Evolutionary conservation across 2,329 filamentous ascomycete genomes (phyloP).

Genomic region (Dissoconium aciculare): DNA sequence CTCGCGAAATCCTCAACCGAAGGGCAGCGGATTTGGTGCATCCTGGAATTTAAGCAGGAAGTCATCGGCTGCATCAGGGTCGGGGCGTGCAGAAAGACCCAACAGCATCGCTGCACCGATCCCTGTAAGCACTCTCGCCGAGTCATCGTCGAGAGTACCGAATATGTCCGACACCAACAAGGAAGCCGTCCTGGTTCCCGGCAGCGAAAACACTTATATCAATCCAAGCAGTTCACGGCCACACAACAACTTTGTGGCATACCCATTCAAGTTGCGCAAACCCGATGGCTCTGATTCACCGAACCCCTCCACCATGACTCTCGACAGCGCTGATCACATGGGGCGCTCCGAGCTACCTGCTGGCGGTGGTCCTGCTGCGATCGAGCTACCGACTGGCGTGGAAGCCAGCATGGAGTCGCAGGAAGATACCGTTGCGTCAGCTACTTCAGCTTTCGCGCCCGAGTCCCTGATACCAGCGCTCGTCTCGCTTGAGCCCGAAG

Average conservation of each 20-base stretch:
- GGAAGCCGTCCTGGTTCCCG: conserved; percentile 14
- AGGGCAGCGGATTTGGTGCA: not conserved
- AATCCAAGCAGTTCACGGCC: conserved; percentile 46
- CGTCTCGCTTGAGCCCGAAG: not conserved
- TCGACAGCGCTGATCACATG: conserved; percentile 10
- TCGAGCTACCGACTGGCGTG: conserved; percentile 4
- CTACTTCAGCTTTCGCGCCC: not conserved
- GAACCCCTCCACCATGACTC: conserved; percentile 16
- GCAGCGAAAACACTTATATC: conserved; percentile 31
- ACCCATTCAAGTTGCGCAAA: conserved; percentile 55
- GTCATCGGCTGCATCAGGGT: not conserved
- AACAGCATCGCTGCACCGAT: conserved; percentile 12
- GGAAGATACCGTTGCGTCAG: not conserved
- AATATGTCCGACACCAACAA: conserved; percentile 10
- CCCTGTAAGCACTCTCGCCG: not conserved
- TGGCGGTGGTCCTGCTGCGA: conserved; percentile 1
- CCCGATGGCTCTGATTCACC: conserved; percentile 4
- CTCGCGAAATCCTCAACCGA: too few relatives aligned
- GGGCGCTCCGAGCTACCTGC: conserved; percentile 1
- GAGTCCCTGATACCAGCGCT: not conserved
- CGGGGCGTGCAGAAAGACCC: conserved; percentile 15
- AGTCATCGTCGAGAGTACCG: conserved; percentile 1
- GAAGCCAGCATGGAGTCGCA: not conserved
- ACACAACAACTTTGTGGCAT: conserved; percentile 52
- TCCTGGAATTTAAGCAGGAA: not conserved